Percentiles rank a stretch among this genome's conserved stretches.
phyloP scores from a whole-genome alignment of 2,329 filamentous ascomycete species.

The Beauveria scarabaeidicola region DNA sequence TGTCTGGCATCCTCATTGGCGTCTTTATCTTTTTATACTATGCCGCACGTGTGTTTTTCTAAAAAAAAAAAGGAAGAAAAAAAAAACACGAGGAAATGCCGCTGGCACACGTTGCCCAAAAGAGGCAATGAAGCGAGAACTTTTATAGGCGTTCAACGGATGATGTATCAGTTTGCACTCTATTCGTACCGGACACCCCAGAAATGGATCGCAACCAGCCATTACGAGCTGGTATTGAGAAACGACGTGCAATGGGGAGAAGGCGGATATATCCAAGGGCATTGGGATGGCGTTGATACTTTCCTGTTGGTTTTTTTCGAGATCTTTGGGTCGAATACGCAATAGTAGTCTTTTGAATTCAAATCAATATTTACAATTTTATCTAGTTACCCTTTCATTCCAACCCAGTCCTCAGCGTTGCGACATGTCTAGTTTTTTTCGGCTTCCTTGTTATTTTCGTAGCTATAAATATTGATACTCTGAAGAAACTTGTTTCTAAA shows the following conservation, averaged over 20 bases:
- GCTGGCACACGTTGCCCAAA: too few species aligned
- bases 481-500: neutral
- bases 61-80: constrained; percentile 13
- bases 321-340: neutral
- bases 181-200: neutral
- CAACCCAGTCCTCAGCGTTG: neutral
- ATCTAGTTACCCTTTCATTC: neutral
- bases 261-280: neutral
- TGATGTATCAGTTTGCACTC: neutral
- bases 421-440: neutral
- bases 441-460: neutral
- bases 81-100: neutral
- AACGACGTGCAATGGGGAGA: neutral
- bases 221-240: neutral
- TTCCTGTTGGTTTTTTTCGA: neutral
- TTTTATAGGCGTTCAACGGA: too few species aligned
- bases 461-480: constrained; percentile 7
- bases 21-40: constrained; percentile 70
- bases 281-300: constrained; percentile 8
- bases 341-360: neutral
- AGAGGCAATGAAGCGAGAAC: too few species aligned
- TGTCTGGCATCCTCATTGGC: constrained; percentile 73
- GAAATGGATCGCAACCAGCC: too few species aligned
- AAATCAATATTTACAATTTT: neutral
- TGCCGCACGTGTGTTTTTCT: constrained; percentile 55